These are phyloP conservation scores for Geotrichum europaeum DNA, from an alignment of 1,139 yeast species.

Conservation along the genomic window DNA sequence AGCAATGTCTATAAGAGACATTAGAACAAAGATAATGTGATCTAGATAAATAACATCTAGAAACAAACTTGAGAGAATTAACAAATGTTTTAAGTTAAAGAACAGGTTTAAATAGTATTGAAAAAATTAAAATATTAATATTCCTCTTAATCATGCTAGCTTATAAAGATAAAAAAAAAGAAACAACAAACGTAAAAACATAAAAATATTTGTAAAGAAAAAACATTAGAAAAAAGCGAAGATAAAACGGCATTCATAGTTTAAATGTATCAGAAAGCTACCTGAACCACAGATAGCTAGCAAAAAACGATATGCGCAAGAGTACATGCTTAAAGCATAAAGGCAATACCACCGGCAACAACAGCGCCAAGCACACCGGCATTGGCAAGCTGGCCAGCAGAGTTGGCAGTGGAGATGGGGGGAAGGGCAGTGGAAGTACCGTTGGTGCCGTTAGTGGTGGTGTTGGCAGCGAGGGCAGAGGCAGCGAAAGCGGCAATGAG, in stretches of 20 bases:
- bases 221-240: too few relatives aligned
- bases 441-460: conserved; percentile 34
- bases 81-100: too few relatives aligned
- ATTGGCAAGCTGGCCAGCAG: conserved; percentile 50
- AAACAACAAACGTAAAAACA: too few relatives aligned
- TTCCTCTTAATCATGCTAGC: too few relatives aligned
- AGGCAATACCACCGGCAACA: conserved; percentile 68
- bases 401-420: conserved; percentile 43
- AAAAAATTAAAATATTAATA: too few relatives aligned
- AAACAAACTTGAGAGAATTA: too few relatives aligned
- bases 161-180: too few relatives aligned
- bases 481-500: conserved; percentile 44
- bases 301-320: background rate
- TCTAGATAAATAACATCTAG: too few relatives aligned
- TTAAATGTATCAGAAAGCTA: background rate
- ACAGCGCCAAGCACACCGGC: conserved; percentile 69
- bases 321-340: conserved; percentile 45
- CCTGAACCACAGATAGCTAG: background rate
- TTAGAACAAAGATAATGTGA: too few relatives aligned
- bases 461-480: conserved; percentile 44
- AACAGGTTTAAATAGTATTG: too few relatives aligned
- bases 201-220: too few relatives aligned
- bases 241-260: background rate
- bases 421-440: conserved; percentile 25
- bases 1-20: too few relatives aligned